A percentile compares a stretch with the other conserved stretches of the same genome.
phyloP scores from a whole-genome alignment of 768 basidiomycete species.

The Trametes maxima region DNA sequence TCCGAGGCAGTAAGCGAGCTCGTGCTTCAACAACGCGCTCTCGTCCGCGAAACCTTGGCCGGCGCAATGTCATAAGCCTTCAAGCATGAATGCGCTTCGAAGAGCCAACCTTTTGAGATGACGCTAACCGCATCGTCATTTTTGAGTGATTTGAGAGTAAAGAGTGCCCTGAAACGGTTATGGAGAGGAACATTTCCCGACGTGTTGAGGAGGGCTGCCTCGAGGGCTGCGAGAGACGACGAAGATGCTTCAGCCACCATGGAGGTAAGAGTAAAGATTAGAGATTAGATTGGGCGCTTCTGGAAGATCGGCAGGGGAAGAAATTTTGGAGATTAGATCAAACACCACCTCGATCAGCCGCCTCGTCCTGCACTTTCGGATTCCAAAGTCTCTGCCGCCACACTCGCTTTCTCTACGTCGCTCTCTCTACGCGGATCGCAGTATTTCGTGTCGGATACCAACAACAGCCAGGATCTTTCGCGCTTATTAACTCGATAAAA shows the following conservation, averaged over 20 bases:
- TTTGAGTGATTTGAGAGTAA: constrained; percentile 86
- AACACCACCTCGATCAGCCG: constrained; percentile 12
- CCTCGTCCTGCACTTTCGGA: constrained; percentile 6
- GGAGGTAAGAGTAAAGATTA: constrained; percentile 20
- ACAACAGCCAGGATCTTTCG: too few relatives aligned
- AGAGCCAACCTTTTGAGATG: constrained; percentile 74
- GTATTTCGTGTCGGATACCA: background rate
- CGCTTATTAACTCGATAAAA: constrained; percentile 35
- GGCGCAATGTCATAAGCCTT: background rate
- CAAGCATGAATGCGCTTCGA: background rate
- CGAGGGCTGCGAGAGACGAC: constrained; percentile 64
- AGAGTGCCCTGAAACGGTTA: constrained; percentile 86
- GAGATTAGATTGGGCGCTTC: constrained; percentile 28
- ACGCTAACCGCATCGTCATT: constrained; percentile 78
- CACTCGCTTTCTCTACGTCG: background rate
- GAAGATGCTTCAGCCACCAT: constrained; percentile 31
- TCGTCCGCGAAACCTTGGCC: constrained; percentile 76
- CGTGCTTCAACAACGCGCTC: constrained; percentile 93
- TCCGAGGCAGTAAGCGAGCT: constrained; percentile 95
- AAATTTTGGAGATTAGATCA: constrained; percentile 30
- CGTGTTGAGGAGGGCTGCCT: constrained; percentile 77
- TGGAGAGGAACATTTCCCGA: constrained; percentile 76
- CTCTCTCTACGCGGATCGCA: background rate
- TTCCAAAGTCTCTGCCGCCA: background rate
- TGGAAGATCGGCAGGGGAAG: background rate